A percentile compares a stretch with the other conserved stretches of the same genome.
phyloP scores from a whole-genome alignment of 2,329 filamentous ascomycete species.

The Botryosphaeria dothidea region DNA sequence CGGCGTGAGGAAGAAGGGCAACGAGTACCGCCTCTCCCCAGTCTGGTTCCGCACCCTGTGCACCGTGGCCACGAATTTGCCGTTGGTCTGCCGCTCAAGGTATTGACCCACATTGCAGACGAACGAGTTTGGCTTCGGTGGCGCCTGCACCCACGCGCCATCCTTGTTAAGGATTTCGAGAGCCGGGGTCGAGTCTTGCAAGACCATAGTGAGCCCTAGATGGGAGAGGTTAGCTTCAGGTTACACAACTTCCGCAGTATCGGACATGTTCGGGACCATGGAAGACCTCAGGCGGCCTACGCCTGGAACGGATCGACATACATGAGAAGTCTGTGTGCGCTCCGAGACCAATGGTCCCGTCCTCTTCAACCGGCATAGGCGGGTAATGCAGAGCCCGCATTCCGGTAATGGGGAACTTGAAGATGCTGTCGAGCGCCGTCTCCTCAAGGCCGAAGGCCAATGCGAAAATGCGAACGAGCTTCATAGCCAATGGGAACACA shows the following conservation, averaged over 20 bases:
- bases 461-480: conserved; percentile 32
- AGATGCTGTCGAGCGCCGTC: conserved; percentile 33
- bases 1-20: conserved; percentile 44
- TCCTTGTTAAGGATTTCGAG: conserved; percentile 47
- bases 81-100: conserved; percentile 44
- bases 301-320: neutral
- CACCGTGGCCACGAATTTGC: conserved; percentile 41
- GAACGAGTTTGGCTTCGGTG: conserved; percentile 36
- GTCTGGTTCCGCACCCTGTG: conserved; percentile 43
- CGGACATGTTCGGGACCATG: neutral
- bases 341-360: conserved; percentile 22
- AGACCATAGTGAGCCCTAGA: conserved; percentile 21
- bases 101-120: conserved; percentile 47
- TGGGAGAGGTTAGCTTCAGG: conserved; percentile 22
- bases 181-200: conserved; percentile 1
- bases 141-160: conserved; percentile 43
- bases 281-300: neutral
- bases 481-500: conserved; percentile 32
- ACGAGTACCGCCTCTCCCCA: conserved; percentile 40
- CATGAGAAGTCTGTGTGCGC: conserved; percentile 25
- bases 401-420: conserved; percentile 35
- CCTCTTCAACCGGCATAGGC: conserved; percentile 9
- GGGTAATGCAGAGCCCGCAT: conserved; percentile 30
- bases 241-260: conserved; percentile 23
- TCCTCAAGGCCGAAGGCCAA: conserved; percentile 36